These are phyloP conservation scores for Yamadazyma tumulicola DNA, from an alignment of 805 yeast genomes.

Conservation along the genomic window DNA sequence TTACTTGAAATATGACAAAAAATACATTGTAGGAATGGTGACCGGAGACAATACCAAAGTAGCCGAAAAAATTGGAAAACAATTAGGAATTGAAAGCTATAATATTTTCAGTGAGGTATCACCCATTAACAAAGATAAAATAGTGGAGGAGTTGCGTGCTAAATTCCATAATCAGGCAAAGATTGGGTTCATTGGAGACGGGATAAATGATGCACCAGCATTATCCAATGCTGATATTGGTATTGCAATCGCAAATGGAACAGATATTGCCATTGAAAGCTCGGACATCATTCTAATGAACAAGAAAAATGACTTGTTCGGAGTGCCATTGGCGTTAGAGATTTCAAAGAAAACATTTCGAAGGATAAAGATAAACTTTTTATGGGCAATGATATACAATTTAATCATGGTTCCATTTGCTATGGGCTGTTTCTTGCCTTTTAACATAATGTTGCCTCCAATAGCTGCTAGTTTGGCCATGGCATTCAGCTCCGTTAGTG, in stretches of 20 bases:
- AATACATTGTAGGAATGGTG: constrained; percentile 73
- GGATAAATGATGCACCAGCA: constrained; percentile 97
- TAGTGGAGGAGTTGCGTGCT: constrained; percentile 56
- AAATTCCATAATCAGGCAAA: constrained; percentile 28
- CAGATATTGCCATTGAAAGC: constrained; percentile 96
- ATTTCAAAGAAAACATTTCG: constrained; percentile 67
- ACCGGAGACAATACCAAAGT: constrained; percentile 78
- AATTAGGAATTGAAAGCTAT: constrained; percentile 60
- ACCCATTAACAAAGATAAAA: constrained; percentile 72
- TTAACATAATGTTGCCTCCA: constrained; percentile 76
- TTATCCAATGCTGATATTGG: constrained; percentile 86
- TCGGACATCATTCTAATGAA: constrained; percentile 80
- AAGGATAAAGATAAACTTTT: constrained; percentile 74
- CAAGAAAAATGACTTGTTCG: constrained; percentile 33
- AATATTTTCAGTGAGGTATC: constrained; percentile 73
- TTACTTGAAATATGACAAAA: constrained; percentile 44
- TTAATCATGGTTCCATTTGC: constrained; percentile 87
- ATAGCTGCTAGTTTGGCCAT: constrained; percentile 87
- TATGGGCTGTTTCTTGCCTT: constrained; percentile 83
- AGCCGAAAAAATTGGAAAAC: constrained; percentile 61
- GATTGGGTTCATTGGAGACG: constrained; percentile 94
- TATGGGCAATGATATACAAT: constrained; percentile 87
- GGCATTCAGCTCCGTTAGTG: constrained; percentile 91
- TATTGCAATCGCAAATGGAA: constrained; percentile 86
- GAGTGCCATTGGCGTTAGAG: constrained; percentile 60